Evolutionary conservation across 352 stramenopile genomes (phyloP), one percentile per base, ranked within the genome.

Genomic region (Phytophthora parvispora): DNA sequence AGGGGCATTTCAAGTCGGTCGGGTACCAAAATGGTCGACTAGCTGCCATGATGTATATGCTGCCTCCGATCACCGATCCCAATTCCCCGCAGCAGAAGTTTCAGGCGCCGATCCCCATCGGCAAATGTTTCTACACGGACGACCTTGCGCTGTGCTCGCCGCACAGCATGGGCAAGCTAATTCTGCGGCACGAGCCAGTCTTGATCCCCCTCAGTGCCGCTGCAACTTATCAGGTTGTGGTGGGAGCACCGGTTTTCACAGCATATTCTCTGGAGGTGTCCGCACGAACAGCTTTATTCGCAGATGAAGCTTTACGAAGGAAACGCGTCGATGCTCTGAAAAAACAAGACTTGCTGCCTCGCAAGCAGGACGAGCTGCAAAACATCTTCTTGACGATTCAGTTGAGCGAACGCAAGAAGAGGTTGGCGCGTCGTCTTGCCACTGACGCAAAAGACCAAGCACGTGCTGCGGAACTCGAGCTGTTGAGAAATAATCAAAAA

Each of bases 11-110:
- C 75, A 82, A 80, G 22, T 83, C 79, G 0, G 62, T 83, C 5
- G 84, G 85, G 0, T 93, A 96, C 60, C 80, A 96, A 57, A 90
- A 92, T 32, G 88, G 88, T 22, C 76, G 86, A 2, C 69, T 96
- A 24, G 81, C 86, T n/a, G 86, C 72, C 12, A 91, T 93, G 81
- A 72, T 96, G 36, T 94, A 96, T 57, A 80, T 88, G 29, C 36
- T 91, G 4, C 84, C 81, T 40, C 58, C 64, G 9, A 43, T 55
- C 16, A 60, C 58, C 7, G 56, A 67, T 34, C 4, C 24, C 12
- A 59, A 8, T 29, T 64, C 55, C 8, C 36, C 55, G 43, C 69
- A 58, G 49, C 50, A 64, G 40, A 60, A 31, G 13, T 54, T 63
- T 9, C 65, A 73, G 27, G 62, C 55, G 31, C 69, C 83, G 7